These are phyloP conservation scores for Rugosomyces carneus DNA, from an alignment of 1,284 basidiomycete genomes.

Conservation along the genomic window DNA sequence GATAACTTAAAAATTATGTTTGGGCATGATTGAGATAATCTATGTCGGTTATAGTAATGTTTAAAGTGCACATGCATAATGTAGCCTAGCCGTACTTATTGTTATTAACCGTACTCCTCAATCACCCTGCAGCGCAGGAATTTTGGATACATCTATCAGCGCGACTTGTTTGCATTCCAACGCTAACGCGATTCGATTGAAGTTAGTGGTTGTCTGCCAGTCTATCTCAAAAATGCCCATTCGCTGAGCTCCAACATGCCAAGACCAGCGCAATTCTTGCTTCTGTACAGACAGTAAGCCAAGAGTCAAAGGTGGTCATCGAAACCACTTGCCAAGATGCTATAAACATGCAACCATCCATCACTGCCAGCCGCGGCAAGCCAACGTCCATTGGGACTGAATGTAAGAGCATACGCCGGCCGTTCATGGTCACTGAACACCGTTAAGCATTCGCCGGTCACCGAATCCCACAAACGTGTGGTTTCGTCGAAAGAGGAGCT, in stretches of 20 bases:
- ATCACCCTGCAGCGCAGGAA: conserved; percentile 28
- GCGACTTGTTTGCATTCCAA: conserved; percentile 49
- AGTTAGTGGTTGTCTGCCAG: conserved; percentile 44
- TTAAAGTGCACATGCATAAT: neutral
- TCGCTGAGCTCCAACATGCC: conserved; percentile 44
- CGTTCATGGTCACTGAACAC: conserved; percentile 60
- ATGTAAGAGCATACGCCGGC: conserved; percentile 61
- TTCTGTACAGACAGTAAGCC: conserved; percentile 27
- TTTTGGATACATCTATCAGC: conserved; percentile 45
- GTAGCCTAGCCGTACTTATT: neutral
- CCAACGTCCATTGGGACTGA: conserved; percentile 61
- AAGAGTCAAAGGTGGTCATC: neutral
- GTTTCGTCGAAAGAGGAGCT: conserved; percentile 76
- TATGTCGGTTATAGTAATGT: neutral
- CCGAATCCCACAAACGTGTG: conserved; percentile 71
- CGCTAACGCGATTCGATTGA: conserved; percentile 52
- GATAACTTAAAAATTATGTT: conserved; percentile 78
- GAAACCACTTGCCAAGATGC: conserved; percentile 34
- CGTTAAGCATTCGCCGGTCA: conserved; percentile 64
- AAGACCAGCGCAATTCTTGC: conserved; percentile 47
- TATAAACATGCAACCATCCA: conserved; percentile 54
- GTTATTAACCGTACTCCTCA: too few species aligned
- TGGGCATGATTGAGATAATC: conserved; percentile 23
- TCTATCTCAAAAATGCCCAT: conserved; percentile 60
- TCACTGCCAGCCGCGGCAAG: conserved; percentile 56